Conservation (phyloP, 2,329 filamentous ascomycete genomes). For the Venturia nashicola region DNA sequence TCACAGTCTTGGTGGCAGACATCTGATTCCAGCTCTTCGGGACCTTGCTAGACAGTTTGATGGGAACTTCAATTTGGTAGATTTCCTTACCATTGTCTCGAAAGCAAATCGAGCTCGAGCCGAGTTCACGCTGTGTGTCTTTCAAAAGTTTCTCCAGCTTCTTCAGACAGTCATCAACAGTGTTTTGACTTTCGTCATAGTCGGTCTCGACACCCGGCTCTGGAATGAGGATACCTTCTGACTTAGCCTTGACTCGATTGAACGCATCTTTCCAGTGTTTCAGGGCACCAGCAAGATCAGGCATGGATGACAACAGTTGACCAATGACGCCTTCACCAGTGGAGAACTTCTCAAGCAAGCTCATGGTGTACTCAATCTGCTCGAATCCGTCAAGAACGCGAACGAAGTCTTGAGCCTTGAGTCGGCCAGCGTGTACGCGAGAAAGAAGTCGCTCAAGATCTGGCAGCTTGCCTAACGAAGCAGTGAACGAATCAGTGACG, state of each 20-base stretch:
- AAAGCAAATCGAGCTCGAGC: slow-evolving; percentile 48
- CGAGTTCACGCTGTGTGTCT: slow-evolving; percentile 59
- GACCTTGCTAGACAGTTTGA: slow-evolving; percentile 61
- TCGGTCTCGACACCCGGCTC: slow-evolving; percentile 80
- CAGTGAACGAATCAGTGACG: slow-evolving; percentile 76
- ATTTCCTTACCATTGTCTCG: slow-evolving; percentile 88
- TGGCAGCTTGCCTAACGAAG: slow-evolving; percentile 80
- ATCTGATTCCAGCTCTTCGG: slow-evolving; percentile 89
- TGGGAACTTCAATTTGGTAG: slow-evolving; percentile 83
- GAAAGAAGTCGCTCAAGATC: slow-evolving; percentile 92
- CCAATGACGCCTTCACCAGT: slow-evolving; percentile 76
- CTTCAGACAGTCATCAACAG: slow-evolving; percentile 61
- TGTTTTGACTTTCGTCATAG: slow-evolving; percentile 73
- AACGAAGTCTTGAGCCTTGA: slow-evolving; percentile 83
- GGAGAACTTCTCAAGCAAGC: slow-evolving; percentile 59
- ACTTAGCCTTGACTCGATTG: slow-evolving; percentile 65
- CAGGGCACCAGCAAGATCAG: slow-evolving; percentile 61
- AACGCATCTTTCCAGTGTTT: slow-evolving; percentile 87
- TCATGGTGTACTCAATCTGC: slow-evolving; percentile 91
- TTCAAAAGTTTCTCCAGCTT: slow-evolving; percentile 61
- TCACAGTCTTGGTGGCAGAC: slow-evolving; percentile 82
- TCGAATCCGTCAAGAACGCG: slow-evolving; percentile 91
- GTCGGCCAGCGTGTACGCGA: slow-evolving; percentile 83
- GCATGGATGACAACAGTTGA: slow-evolving; percentile 74
- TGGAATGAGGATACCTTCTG: slow-evolving; percentile 73